These are phyloP conservation scores for Pyricularia sp. DNA, from an alignment of 2,329 filamentous ascomycete genomes.

Conservation along the genomic window DNA sequence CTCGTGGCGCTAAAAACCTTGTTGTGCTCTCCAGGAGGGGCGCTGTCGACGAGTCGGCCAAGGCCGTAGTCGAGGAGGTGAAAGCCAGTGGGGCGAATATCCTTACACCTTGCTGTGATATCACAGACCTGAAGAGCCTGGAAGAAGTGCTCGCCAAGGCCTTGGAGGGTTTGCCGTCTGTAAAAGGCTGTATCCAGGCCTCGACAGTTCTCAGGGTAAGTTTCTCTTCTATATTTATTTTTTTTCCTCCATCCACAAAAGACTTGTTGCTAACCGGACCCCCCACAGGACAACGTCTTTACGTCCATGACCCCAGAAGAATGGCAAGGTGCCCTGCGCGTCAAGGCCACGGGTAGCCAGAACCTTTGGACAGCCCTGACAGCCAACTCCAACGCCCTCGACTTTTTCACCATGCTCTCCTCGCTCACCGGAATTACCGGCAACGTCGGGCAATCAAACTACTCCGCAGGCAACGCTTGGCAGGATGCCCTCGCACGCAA, in stretches of 20 bases:
- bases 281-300: constrained; percentile 8
- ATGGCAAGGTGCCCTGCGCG: constrained; percentile 11
- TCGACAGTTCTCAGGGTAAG: neutral
- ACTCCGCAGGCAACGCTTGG: constrained; percentile 21
- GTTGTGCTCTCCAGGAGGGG: constrained; percentile 24
- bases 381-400: constrained; percentile 9
- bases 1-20: constrained; percentile 12
- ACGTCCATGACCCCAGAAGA: constrained; percentile 3
- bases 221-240: too few relatives aligned
- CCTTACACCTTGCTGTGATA: neutral
- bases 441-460: constrained; percentile 16
- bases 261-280: neutral
- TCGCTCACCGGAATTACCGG: constrained; percentile 17
- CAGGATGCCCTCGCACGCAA: constrained; percentile 15
- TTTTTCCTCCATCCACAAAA: too few relatives aligned
- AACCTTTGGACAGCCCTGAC: constrained; percentile 17
- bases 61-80: neutral
- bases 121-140: neutral
- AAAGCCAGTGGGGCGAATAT: neutral
- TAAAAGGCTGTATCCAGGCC: neutral
- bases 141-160: neutral
- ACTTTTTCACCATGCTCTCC: constrained; percentile 21
- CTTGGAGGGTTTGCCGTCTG: neutral
- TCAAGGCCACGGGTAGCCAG: constrained; percentile 21
- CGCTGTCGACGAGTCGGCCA: neutral